Base-by-base conservation (phyloP, 805 yeast genomes). In the Wickerhamiella hasegawae region DNA sequence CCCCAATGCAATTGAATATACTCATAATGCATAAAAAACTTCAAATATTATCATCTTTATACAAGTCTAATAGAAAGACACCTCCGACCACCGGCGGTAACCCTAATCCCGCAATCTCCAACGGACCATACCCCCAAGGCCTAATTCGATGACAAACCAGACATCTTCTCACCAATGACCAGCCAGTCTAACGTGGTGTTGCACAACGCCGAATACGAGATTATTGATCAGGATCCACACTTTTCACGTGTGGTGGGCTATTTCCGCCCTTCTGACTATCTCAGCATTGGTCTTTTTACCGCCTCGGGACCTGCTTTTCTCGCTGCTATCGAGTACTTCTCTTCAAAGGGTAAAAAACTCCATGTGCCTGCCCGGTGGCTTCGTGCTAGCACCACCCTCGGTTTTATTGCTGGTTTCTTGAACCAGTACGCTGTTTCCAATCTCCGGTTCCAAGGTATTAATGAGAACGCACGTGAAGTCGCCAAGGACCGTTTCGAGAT, bases 211-310 rank as follows among this genome's bases (percentile, higher is more conserved):
- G 40, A 45, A 33, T 47, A 40, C 42, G 51, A 68, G 71, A 48
- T 66, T 37, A 82, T 81, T 47, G 94, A 81, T 53, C 64, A 69
- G 34, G 94, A 81, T 54, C 94, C 94, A 21, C 73, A 73, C 44
- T 78, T 81, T 58, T 50, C 54, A 26, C 66, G 80, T 40, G 93
- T 82, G 21, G 73, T 81, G 11, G 59, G 71, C 31, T 82, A 75
- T 59, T 70, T 80, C 59, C 68, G 94, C 52, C 54, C 68, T 16
- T 62, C 75, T 11, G 94, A 81, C 59, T 70, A 69, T 47, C 66
- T 62, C 5, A 54, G 62, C 15, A 55, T 71, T 65, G 69, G 62
- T 4, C 56, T 57, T 5, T 57, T 65, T 24, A 61, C 75, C 1
- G 66, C 56, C 9, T 60, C 64, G 3, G 71, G 66, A 18, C 80